Percentiles rank a stretch among this genome's conserved stretches.
Conservation (phyloP, 306 rosid genomes). For the Rosa rugosa region DNA sequence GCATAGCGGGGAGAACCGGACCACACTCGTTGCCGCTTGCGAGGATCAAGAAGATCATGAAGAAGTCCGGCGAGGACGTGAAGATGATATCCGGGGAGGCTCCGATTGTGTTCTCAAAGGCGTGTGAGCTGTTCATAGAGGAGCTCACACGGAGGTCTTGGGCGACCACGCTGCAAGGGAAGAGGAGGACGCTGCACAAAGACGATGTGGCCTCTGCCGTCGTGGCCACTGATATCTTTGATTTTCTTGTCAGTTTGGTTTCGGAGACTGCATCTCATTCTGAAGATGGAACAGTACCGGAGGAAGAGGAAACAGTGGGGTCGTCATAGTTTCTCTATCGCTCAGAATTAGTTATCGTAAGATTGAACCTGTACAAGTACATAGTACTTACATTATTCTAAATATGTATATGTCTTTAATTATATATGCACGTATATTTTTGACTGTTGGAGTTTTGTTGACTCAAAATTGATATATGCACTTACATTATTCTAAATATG, state of each 20-base stretch:
- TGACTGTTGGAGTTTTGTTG: not conserved
- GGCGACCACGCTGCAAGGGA: conserved; percentile 55
- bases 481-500: too few species aligned
- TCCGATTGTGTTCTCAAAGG: conserved; percentile 67
- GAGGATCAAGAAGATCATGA: conserved; percentile 84
- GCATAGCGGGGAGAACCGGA: conserved; percentile 42
- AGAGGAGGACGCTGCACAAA: conserved; percentile 66
- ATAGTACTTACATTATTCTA: not conserved
- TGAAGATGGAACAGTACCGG: not conserved
- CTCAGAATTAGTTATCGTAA: not conserved
- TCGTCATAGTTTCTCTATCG: not conserved
- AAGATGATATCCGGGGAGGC: conserved; percentile 83
- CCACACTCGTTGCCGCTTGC: conserved; percentile 68
- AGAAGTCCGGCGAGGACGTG: conserved; percentile 57
- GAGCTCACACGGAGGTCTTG: conserved; percentile 69
- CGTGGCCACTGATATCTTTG: conserved; percentile 59
- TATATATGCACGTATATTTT: not conserved
- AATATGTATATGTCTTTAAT: not conserved
- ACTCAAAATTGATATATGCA: not conserved
- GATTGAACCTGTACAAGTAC: not conserved
- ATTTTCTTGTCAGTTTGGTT: conserved; percentile 61
- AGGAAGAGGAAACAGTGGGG: not conserved
- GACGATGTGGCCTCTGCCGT: conserved; percentile 69
- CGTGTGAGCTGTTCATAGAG: conserved; percentile 71
- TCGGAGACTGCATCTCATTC: conserved; percentile 24